Percentiles rank a stretch among this genome's conserved stretches.
Evolutionary conservation across 2,329 filamentous ascomycete genomes (phyloP).

Genomic region (Cytospora schulzeri): DNA sequence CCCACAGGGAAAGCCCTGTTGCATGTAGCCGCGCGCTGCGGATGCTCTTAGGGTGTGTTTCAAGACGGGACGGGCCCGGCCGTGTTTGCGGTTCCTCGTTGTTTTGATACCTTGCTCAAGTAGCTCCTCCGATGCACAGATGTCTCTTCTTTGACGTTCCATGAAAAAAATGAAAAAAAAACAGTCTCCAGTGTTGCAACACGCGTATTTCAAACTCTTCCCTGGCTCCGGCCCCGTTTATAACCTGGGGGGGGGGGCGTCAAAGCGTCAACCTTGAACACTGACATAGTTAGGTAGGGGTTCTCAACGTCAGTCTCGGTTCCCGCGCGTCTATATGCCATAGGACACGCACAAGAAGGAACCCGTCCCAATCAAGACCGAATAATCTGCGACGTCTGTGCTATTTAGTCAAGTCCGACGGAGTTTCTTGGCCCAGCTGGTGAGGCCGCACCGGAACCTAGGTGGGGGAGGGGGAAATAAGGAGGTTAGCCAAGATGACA

Average conservation of each 20-base stretch:
- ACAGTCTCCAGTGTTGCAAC: not conserved
- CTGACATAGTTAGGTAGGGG: no score
- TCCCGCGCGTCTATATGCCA: not conserved
- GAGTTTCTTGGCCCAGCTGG: slow-evolving; percentile 5
- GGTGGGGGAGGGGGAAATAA: not conserved
- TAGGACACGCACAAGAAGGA: not conserved
- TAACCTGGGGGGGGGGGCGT: not conserved
- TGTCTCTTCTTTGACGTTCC: not conserved
- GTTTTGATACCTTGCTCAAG: no score
- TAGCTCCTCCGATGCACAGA: not conserved
- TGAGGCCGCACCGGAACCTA: slow-evolving; percentile 11
- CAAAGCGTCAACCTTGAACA: no score
- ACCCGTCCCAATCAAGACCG: slow-evolving; percentile 4
- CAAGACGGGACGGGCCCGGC: not conserved
- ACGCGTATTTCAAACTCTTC: no score
- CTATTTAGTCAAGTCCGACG: slow-evolving; percentile 5
- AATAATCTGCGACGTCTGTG: slow-evolving; percentile 14
- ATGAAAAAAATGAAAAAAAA: no score
- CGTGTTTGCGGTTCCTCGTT: no score
- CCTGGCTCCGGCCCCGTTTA: no score
- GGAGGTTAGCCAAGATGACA: not conserved
- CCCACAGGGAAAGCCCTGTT: not conserved
- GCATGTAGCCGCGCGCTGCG: not conserved
- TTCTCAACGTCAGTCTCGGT: not conserved
- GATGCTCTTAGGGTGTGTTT: not conserved